phyloP scores from a whole-genome alignment of 495 filamentous ascomycete species.

The Aspergillus campestris region DNA sequence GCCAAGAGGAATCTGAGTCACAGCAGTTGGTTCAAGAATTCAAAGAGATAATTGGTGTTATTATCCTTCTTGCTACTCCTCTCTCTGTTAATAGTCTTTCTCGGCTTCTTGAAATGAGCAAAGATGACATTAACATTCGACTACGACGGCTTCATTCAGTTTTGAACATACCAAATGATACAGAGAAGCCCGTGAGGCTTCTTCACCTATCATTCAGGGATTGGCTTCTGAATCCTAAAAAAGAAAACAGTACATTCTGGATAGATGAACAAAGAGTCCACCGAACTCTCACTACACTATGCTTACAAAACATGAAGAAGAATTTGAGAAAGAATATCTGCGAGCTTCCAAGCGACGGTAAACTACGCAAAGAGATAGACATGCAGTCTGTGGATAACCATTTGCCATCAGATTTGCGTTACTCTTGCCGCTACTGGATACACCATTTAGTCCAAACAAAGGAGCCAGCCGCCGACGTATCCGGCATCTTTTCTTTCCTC shows the following conservation, averaged over 20 bases:
- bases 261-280: constrained; percentile 7
- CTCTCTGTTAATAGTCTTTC: constrained; percentile 10
- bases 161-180: constrained; percentile 7
- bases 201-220: constrained; percentile 23
- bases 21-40: constrained; percentile 9
- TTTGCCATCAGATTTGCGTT: constrained; percentile 21
- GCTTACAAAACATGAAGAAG: constrained; percentile 20
- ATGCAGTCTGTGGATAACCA: constrained; percentile 4
- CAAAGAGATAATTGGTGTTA: constrained; percentile 14
- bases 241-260: not conserved
- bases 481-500: constrained; percentile 25
- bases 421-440: constrained; percentile 34
- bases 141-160: constrained; percentile 15
- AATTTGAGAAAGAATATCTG: constrained; percentile 30
- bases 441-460: constrained; percentile 30
- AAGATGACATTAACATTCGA: constrained; percentile 3
- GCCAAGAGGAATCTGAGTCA: not conserved
- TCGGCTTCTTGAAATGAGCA: constrained; percentile 3
- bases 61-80: constrained; percentile 17
- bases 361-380: constrained; percentile 12
- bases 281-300: constrained; percentile 1
- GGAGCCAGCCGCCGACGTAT: constrained; percentile 11
- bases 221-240: constrained; percentile 9
- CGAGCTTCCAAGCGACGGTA: constrained; percentile 16
- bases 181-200: constrained; percentile 7